Conservation (phyloP, 805 yeast species). For the Scheffersomyces spartinae region DNA sequence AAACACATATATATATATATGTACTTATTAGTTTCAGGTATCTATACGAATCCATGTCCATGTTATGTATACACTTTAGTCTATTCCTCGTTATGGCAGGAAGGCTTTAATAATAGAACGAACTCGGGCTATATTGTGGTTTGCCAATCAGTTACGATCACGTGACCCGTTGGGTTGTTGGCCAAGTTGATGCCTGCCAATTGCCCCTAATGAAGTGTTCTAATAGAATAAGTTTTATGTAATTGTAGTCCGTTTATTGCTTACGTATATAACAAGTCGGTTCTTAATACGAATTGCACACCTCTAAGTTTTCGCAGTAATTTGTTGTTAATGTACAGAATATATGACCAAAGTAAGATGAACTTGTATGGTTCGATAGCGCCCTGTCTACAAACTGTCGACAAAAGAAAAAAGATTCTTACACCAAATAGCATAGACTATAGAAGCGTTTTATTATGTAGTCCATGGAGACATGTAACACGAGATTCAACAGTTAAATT, state of each 20-base stretch:
- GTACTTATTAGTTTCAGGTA: not conserved
- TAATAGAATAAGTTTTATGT: no score
- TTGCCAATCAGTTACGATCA: not conserved
- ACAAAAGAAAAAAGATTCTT: not conserved
- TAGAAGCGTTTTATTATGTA: no score
- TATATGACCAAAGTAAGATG: no score
- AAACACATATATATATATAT: slow-evolving; percentile 1
- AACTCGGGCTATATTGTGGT: not conserved
- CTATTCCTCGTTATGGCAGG: not conserved
- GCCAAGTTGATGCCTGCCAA: no score
- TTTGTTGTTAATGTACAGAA: no score
- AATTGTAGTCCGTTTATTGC: no score
- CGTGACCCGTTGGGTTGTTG: not conserved
- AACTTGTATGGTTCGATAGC: no score
- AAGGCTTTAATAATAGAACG: not conserved
- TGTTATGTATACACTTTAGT: not conserved
- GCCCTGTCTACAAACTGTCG: no score
- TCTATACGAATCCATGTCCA: not conserved
- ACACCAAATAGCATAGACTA: not conserved
- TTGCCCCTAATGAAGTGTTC: no score
- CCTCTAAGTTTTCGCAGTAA: no score
- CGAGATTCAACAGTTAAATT: not conserved
- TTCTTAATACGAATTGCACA: no score
- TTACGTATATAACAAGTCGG: no score
- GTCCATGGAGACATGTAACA: not conserved